Percentiles rank a stretch among this genome's conserved stretches.
These are phyloP conservation scores for Spergularia marina DNA, from an alignment of 148 eudicot species.

Conservation along the genomic window DNA sequence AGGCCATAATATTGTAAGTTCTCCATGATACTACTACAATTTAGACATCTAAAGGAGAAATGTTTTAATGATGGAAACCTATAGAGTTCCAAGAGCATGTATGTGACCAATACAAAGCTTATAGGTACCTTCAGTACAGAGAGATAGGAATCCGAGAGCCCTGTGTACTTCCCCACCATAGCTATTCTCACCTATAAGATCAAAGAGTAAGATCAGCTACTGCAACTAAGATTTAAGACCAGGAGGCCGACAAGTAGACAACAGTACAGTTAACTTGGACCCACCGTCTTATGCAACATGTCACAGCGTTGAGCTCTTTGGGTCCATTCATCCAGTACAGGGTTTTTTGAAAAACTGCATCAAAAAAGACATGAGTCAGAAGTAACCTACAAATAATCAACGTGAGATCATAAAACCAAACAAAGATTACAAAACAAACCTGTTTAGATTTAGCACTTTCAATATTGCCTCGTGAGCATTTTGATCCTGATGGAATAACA, in stretches of 20 bases:
- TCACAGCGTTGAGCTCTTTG: constrained; percentile 65
- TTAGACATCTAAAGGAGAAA: too few species aligned
- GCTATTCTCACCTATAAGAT: constrained; percentile 79
- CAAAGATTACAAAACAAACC: constrained; percentile 46
- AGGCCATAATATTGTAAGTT: too few species aligned
- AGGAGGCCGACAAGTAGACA: not conserved
- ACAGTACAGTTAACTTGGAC: constrained; percentile 22
- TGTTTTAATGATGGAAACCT: too few species aligned
- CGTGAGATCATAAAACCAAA: constrained; percentile 1
- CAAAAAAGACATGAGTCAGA: constrained; percentile 1
- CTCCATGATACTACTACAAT: too few species aligned
- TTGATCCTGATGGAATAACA: constrained; percentile 52
- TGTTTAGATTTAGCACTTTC: constrained; percentile 67
- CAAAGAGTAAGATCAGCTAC: constrained; percentile 2
- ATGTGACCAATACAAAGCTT: not conserved
- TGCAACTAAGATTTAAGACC: not conserved
- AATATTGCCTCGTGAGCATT: constrained; percentile 92
- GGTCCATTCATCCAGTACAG: constrained; percentile 79
- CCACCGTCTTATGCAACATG: constrained; percentile 61
- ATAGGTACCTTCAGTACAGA: constrained; percentile 77
- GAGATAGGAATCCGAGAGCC: constrained; percentile 91
- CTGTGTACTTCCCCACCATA: constrained; percentile 99
- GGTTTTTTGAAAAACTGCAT: constrained; percentile 55
- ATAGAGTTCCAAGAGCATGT: constrained; percentile 1
- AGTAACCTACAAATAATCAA: not conserved